phyloP scores from a whole-genome alignment of 192 early-diverging fungal species.

The Coemansia umbellata region DNA sequence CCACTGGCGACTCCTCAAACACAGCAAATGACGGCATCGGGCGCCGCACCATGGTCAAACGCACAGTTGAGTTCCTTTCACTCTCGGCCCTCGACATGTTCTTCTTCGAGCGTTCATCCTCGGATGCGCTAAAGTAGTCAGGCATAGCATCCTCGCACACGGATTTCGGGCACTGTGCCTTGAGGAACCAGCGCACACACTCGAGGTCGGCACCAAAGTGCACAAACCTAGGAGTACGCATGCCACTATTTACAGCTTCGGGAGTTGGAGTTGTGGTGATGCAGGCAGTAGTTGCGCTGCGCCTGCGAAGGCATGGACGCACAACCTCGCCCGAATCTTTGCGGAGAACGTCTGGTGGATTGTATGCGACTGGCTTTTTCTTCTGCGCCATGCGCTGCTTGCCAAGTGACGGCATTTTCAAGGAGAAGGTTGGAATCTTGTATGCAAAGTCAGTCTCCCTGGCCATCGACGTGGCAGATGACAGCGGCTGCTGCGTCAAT shows the following conservation, averaged over 20 bases:
- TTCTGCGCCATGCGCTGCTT: slow-evolving; percentile 11
- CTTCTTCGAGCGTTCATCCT: slow-evolving; percentile 11
- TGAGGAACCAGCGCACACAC: slow-evolving; percentile 67
- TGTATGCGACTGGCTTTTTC: slow-evolving; percentile 12
- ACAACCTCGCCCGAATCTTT: slow-evolving; percentile 52
- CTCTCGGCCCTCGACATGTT: background rate
- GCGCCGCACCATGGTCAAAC: slow-evolving; percentile 34
- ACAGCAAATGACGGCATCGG: slow-evolving; percentile 40
- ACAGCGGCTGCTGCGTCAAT: slow-evolving; percentile 11
- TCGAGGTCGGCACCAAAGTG: slow-evolving; percentile 67
- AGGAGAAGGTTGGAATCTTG: slow-evolving; percentile 3
- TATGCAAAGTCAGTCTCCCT: background rate
- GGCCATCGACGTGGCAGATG: background rate
- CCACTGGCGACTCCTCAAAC: slow-evolving; percentile 51
- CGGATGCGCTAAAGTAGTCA: slow-evolving; percentile 18
- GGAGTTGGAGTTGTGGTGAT: background rate
- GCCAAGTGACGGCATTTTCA: slow-evolving; percentile 12
- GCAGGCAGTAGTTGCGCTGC: slow-evolving; percentile 15
- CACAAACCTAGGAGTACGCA: slow-evolving; percentile 57
- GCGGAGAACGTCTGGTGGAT: slow-evolving; percentile 32
- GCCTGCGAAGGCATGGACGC: slow-evolving; percentile 37
- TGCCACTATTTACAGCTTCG: background rate
- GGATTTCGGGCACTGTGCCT: slow-evolving; percentile 59
- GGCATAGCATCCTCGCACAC: slow-evolving; percentile 43
- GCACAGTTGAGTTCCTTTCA: slow-evolving; percentile 8